Evolutionary conservation across 768 basidiomycete genomes (phyloP).

Genomic region (Tylopilus plumbeoviolaceoides): DNA sequence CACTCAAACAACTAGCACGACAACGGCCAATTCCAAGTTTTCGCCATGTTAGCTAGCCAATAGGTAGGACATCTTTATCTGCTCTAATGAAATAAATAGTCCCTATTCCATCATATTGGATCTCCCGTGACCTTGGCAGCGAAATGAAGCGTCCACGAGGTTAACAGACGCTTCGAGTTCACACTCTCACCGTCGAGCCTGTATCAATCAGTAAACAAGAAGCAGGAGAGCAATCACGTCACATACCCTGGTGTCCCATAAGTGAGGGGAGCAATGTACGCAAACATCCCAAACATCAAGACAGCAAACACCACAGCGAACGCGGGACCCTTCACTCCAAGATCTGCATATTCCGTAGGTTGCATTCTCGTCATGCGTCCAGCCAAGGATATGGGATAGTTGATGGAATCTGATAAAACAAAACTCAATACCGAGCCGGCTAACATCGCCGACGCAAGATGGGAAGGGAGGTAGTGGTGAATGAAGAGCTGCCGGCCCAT

Average conservation of each 20-base stretch:
- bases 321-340: slow-evolving; percentile 73
- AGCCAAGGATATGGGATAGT: slow-evolving; percentile 81
- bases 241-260: slow-evolving; percentile 96
- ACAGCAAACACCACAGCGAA: slow-evolving; percentile 55
- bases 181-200: slow-evolving; percentile 86
- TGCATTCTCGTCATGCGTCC: slow-evolving; percentile 62
- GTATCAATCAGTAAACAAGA: slow-evolving; percentile 16
- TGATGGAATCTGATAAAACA: slow-evolving; percentile 83
- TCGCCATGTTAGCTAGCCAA: slow-evolving; percentile 11
- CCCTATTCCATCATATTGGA: slow-evolving; percentile 18
- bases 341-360: slow-evolving; percentile 57
- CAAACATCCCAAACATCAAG: slow-evolving; percentile 59
- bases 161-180: slow-evolving; percentile 75
- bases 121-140: slow-evolving; percentile 63
- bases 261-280: slow-evolving; percentile 84
- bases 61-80: slow-evolving; percentile 16
- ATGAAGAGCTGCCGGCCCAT: slow-evolving; percentile 97
- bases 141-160: slow-evolving; percentile 93
- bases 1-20: not conserved
- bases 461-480: slow-evolving; percentile 97
- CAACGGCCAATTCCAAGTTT: not conserved
- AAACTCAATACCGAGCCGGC: slow-evolving; percentile 92
- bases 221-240: not conserved
- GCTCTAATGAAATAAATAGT: slow-evolving; percentile 10
- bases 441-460: slow-evolving; percentile 86